Evolutionary conservation across 2,329 filamentous ascomycete genomes (phyloP), one percentile per base, ranked within the genome.

Genomic region (Huntiella decipiens): DNA sequence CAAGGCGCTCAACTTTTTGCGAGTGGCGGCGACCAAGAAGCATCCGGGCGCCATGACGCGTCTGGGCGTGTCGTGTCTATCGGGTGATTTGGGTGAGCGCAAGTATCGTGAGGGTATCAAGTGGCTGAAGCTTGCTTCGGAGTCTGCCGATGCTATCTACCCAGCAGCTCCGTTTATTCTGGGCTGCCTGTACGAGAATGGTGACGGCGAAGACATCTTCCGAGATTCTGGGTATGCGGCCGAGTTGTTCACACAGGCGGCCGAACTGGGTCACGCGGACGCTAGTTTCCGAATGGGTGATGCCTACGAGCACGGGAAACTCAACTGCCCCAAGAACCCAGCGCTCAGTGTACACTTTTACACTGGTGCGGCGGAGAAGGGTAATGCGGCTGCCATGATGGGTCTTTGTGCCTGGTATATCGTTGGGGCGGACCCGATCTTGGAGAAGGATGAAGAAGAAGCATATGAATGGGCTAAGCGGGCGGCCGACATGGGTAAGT

Each of bases 391-490:
- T 41, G 88, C 86, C 41, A 96, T 96, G 86, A 94, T 98, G 87
- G 88, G 88, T 4, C 68, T 98, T 6, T 98, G 91, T 62, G 91
- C 91, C 8, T 98, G 91, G 91, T 98, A 96, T 61, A 82, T 96
- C 71, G 82, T 96, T 36, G 91, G 91, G 8, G 91, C 91, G 1
- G 82, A 87, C 53, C 86, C 87, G 0, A 77, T 96, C 11, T 65
- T 98, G 16, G 87, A 94, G 50, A 94, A 91, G 62, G 88, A 98
- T 55, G 88, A 96, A 60, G 80, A 81, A 54, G 91, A 98, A 61
- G 91, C 91, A 7, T 96, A 92, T 56, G 87, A 94, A 60, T 98
- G 91, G 91, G 87, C 91, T 12, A 77, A 77, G 56, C 78, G 79
- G 56, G 84, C 91, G 46, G 88, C 88, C 31, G 80, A 91, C 51